These are phyloP conservation scores for Claviceps africana DNA, from an alignment of 2,329 filamentous ascomycete genomes.

Conservation along the genomic window DNA sequence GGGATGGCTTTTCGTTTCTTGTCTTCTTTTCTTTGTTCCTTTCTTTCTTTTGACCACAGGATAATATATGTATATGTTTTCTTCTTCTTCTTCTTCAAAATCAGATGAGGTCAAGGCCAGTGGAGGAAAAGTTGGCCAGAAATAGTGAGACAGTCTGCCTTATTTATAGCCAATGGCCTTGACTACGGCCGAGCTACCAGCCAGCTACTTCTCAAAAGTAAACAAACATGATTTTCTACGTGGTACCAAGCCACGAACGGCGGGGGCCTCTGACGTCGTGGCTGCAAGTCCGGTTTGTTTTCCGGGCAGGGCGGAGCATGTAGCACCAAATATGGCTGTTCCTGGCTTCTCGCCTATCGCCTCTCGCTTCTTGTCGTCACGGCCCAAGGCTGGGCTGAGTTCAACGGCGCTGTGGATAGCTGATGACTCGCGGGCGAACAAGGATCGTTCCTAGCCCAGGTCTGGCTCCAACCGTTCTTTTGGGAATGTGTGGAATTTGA, in stretches of 20 bases:
- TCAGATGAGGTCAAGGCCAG: too few relatives aligned
- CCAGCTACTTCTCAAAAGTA: not conserved
- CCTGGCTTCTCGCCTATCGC: not conserved
- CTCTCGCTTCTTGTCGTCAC: too few relatives aligned
- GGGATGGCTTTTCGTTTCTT: too few relatives aligned
- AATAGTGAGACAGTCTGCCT: not conserved
- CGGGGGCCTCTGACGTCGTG: constrained; percentile 5
- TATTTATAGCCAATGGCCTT: not conserved
- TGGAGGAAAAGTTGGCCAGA: not conserved
- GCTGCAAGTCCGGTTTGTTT: not conserved
- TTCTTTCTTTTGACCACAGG: not conserved
- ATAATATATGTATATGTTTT: not conserved
- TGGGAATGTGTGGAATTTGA: not conserved
- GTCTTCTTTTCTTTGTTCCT: too few relatives aligned
- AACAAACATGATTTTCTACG: not conserved
- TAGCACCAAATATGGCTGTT: not conserved
- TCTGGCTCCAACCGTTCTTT: not conserved
- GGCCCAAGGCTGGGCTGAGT: too few relatives aligned
- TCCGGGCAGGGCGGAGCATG: not conserved
- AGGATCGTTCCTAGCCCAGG: too few relatives aligned
- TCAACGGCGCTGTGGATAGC: too few relatives aligned
- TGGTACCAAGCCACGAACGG: not conserved
- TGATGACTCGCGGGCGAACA: not conserved
- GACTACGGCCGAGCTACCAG: not conserved
- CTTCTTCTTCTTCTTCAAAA: too few relatives aligned